Percentiles rank a stretch among this genome's conserved stretches.
Conservation (phyloP, 345 rosid species). For the Anacardium occidentale region DNA sequence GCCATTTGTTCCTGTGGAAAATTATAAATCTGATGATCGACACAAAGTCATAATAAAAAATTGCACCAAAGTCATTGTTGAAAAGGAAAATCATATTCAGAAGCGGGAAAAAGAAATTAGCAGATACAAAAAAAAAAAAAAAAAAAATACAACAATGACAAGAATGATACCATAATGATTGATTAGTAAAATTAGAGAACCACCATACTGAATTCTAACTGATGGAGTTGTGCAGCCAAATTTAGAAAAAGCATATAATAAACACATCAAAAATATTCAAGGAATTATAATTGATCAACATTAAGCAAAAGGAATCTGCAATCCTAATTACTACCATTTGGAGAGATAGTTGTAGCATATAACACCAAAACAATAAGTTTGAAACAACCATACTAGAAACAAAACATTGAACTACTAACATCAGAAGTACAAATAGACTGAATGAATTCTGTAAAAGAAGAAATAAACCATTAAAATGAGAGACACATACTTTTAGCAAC, state of each 20-base stretch:
- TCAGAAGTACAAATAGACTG: not conserved
- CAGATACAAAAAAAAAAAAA: not conserved
- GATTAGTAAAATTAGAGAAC: not conserved
- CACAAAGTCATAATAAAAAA: not conserved
- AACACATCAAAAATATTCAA: not conserved
- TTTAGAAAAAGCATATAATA: not conserved
- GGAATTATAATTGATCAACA: not conserved
- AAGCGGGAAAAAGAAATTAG: not conserved
- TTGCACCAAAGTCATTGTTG: not conserved
- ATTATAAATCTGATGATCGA: not conserved
- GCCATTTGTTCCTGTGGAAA: not conserved
- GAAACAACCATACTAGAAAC: not conserved
- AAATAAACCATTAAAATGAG: slow-evolving; percentile 12
- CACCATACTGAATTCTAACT: not conserved
- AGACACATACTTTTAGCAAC: slow-evolving; percentile 66
- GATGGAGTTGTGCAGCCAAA: not conserved
- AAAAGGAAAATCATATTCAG: not conserved
- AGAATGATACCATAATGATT: not conserved
- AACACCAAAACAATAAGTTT: not conserved
- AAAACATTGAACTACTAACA: not conserved
- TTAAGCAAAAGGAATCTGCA: not conserved
- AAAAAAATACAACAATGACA: not conserved
- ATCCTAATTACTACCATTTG: not conserved
- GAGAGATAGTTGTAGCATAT: not conserved
- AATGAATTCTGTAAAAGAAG: slow-evolving; percentile 2